These are phyloP conservation scores for Aspergillus avenaceus DNA, from an alignment of 495 filamentous ascomycete species.

Conservation along the genomic window DNA sequence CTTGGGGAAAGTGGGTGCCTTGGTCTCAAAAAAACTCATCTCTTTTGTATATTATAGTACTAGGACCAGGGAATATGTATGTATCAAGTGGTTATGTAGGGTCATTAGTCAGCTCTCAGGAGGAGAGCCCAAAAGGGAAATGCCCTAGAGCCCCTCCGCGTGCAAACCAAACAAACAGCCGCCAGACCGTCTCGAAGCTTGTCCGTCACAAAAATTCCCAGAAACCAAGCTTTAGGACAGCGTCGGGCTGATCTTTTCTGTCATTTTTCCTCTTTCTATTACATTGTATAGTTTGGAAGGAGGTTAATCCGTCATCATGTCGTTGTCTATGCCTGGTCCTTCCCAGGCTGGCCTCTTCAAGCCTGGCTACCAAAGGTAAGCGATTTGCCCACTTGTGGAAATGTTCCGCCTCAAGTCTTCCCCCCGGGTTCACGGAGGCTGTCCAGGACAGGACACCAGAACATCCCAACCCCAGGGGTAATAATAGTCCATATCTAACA, in stretches of 20 bases:
- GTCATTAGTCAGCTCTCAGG: neutral
- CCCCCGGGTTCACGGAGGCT: slow-evolving; percentile 16
- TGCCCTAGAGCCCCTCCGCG: slow-evolving; percentile 28
- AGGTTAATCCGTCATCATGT: slow-evolving; percentile 62
- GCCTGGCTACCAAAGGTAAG: slow-evolving; percentile 91
- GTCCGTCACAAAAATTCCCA: slow-evolving; percentile 42
- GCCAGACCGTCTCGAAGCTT: slow-evolving; percentile 29
- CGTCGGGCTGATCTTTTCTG: slow-evolving; percentile 16
- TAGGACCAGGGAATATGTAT: too few species aligned
- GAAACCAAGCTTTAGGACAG: slow-evolving; percentile 29
- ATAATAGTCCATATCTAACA: slow-evolving; percentile 9
- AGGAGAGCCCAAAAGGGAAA: slow-evolving; percentile 6
- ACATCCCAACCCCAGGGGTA: too few species aligned
- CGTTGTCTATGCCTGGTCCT: slow-evolving; percentile 87
- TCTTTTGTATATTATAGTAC: neutral
- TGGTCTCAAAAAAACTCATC: neutral
- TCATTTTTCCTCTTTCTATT: slow-evolving; percentile 19
- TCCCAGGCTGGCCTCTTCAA: slow-evolving; percentile 95
- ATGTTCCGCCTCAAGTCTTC: slow-evolving; percentile 16
- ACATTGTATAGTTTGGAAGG: slow-evolving; percentile 21
- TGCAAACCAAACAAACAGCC: slow-evolving; percentile 46
- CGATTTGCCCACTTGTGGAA: slow-evolving; percentile 24
- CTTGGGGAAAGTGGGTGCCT: neutral
- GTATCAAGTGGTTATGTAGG: too few species aligned
- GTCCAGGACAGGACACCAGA: too few species aligned